Conservation (phyloP, 1,139 yeast species). For the Geotrichum phurueaensis region DNA sequence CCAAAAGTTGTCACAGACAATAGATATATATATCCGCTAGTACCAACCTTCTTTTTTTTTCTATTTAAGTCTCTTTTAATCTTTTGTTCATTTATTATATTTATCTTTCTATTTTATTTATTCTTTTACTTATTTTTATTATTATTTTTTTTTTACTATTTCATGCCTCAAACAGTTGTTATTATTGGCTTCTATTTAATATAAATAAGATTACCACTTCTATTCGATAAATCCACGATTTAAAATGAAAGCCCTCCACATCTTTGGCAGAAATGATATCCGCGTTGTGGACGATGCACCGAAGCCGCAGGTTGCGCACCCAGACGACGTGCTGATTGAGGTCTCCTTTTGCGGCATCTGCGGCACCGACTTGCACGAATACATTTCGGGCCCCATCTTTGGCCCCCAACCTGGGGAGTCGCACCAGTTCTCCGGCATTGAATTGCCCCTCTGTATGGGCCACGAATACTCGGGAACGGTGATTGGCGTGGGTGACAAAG, state of each 20-base stretch:
- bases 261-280: constrained; percentile 15
- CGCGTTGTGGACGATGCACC: constrained; percentile 10
- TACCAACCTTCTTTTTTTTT: too few relatives aligned
- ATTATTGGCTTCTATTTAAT: too few relatives aligned
- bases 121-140: too few relatives aligned
- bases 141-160: too few relatives aligned
- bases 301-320: constrained; percentile 2
- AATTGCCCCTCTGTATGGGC: constrained; percentile 44
- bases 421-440: constrained; percentile 30
- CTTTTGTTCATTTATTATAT: not conserved
- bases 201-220: too few relatives aligned
- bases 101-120: too few relatives aligned
- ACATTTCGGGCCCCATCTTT: constrained; percentile 45
- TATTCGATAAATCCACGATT: not conserved
- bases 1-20: too few relatives aligned
- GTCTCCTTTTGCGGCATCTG: constrained; percentile 49
- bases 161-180: too few relatives aligned
- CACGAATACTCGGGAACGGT: constrained; percentile 50
- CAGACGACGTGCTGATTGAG: constrained; percentile 41
- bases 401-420: constrained; percentile 28
- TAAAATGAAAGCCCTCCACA: constrained; percentile 15
- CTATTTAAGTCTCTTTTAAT: not conserved
- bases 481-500: constrained; percentile 35
- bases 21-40: too few relatives aligned
- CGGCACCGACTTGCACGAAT: constrained; percentile 49